These are phyloP conservation scores for Spizellomyces punctatus DNA, from an alignment of 192 early-diverging fungal species.

Conservation along the genomic window DNA sequence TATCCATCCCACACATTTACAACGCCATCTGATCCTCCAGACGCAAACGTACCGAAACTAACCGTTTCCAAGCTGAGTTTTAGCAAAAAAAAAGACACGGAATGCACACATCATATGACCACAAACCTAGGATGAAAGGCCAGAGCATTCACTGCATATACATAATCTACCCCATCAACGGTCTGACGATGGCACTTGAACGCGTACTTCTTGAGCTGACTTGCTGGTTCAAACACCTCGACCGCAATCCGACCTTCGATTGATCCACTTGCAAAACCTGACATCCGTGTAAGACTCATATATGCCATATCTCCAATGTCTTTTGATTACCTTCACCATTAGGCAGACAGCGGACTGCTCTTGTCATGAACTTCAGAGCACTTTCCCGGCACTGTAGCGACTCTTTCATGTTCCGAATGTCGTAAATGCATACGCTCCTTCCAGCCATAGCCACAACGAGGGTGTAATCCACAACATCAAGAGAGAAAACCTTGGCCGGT, in stretches of 20 bases:
- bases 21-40: slow-evolving; percentile 91
- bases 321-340: slow-evolving; percentile 61
- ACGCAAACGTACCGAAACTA: slow-evolving; percentile 88
- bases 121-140: slow-evolving; percentile 87
- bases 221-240: slow-evolving; percentile 84
- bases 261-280: slow-evolving; percentile 86
- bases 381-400: slow-evolving; percentile 74
- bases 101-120: neutral
- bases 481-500: slow-evolving; percentile 80
- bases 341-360: slow-evolving; percentile 84
- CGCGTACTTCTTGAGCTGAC: slow-evolving; percentile 81
- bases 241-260: slow-evolving; percentile 95
- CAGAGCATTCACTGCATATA: slow-evolving; percentile 92
- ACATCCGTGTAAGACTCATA: neutral
- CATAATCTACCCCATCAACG: slow-evolving; percentile 74
- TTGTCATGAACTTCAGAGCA: slow-evolving; percentile 87
- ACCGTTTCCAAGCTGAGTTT: slow-evolving; percentile 21
- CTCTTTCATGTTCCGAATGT: slow-evolving; percentile 78
- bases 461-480: slow-evolving; percentile 74
- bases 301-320: neutral
- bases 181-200: slow-evolving; percentile 95
- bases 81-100: neutral
- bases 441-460: slow-evolving; percentile 81
- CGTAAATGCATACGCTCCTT: slow-evolving; percentile 78
- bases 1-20: slow-evolving; percentile 92